phyloP scores from a whole-genome alignment of 2,329 filamentous ascomycete species.

The Cylindrodendrum hubeiense region DNA sequence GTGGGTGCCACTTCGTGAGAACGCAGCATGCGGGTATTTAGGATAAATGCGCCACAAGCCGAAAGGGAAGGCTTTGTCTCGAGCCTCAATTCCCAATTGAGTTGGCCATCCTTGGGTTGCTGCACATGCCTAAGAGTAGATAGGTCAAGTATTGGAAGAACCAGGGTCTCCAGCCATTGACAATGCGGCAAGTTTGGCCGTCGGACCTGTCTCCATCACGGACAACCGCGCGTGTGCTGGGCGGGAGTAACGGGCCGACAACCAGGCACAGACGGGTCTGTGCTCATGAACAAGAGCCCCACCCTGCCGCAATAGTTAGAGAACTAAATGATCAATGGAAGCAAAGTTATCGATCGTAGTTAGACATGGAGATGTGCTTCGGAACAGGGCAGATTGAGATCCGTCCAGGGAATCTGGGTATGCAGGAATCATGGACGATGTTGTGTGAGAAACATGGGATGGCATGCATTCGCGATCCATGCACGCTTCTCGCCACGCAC shows the following conservation, averaged over 20 bases:
- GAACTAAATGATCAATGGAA: background rate
- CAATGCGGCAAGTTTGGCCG: background rate
- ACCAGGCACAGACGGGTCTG: background rate
- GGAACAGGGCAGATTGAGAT: background rate
- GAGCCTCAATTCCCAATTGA: background rate
- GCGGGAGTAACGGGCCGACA: slow-evolving; percentile 24
- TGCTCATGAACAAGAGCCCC: background rate
- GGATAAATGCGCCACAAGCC: background rate
- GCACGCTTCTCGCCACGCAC: background rate
- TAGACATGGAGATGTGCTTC: background rate
- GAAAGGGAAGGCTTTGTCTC: background rate
- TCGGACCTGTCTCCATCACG: background rate
- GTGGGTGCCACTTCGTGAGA: background rate
- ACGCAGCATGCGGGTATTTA: background rate
- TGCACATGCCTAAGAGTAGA: background rate
- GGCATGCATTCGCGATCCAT: slow-evolving; percentile 22
- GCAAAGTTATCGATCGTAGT: background rate
- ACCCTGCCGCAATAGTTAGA: background rate
- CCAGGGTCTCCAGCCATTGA: background rate
- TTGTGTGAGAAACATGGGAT: slow-evolving; percentile 1
- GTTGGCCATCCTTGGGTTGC: background rate
- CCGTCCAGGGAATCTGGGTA: background rate
- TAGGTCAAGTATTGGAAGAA: background rate
- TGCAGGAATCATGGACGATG: background rate
- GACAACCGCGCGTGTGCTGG: background rate